Conservation (phyloP, 345 rosid genomes). For the Citrus inodora region DNA sequence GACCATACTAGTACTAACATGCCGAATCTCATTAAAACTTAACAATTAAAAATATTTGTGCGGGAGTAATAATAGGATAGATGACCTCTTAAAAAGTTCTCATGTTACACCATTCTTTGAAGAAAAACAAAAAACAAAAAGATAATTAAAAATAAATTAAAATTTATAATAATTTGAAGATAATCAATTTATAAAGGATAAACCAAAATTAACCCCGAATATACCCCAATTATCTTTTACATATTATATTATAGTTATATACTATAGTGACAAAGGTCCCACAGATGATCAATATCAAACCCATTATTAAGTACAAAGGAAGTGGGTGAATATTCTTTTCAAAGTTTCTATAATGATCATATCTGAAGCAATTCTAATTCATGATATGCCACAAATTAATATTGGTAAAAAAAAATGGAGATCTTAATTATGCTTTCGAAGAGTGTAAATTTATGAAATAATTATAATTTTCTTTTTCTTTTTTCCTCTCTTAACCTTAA, state of each 20-base stretch:
- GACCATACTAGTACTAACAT: too few relatives aligned
- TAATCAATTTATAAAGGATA: too few relatives aligned
- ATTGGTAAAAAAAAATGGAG: not conserved
- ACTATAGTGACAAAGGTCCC: not conserved
- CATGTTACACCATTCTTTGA: too few relatives aligned
- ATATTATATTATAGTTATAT: not conserved
- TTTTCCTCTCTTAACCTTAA: not conserved
- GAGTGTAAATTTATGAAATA: too few relatives aligned
- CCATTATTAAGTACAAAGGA: not conserved
- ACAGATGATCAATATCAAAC: not conserved
- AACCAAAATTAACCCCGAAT: not conserved
- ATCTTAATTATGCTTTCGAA: not conserved
- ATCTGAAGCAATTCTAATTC: not conserved
- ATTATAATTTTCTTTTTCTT: not conserved
- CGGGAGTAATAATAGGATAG: too few relatives aligned
- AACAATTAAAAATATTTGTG: too few relatives aligned
- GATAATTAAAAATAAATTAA: too few relatives aligned
- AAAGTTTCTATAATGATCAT: not conserved
- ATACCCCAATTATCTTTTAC: too few relatives aligned
- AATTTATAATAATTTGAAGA: too few relatives aligned
- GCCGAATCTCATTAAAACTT: too few relatives aligned
- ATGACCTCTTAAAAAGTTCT: too few relatives aligned
- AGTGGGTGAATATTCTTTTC: conserved; percentile 14
- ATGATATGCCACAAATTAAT: not conserved
- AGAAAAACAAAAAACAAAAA: too few relatives aligned